These are phyloP conservation scores for Cocos nucifera DNA, from an alignment of 176 grass and related monocot species.

Conservation along the genomic window DNA sequence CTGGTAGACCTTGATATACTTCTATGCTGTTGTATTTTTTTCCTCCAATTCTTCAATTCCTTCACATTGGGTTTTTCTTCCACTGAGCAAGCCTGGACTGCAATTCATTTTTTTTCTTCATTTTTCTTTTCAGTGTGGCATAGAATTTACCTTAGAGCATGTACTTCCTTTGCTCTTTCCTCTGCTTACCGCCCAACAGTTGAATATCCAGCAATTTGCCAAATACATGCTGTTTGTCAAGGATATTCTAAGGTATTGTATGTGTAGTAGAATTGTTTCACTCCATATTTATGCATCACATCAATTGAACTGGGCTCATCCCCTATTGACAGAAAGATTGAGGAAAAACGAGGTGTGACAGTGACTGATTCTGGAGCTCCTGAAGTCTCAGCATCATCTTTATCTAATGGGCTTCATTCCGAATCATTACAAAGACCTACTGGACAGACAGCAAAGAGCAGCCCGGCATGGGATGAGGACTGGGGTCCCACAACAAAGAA, in stretches of 20 bases:
- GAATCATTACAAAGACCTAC: constrained; percentile 28
- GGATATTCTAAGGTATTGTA: constrained; percentile 78
- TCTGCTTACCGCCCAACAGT: constrained; percentile 68
- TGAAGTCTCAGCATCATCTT: constrained; percentile 46
- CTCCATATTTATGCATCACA: neutral
- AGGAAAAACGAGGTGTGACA: constrained; percentile 89
- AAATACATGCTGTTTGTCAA: constrained; percentile 98
- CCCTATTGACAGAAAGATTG: constrained; percentile 71
- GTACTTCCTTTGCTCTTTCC: constrained; percentile 87
- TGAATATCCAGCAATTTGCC: constrained; percentile 97
- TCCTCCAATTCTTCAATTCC: neutral
- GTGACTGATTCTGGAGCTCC: constrained; percentile 48
- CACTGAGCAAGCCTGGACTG: constrained; percentile 6
- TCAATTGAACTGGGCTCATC: constrained; percentile 12
- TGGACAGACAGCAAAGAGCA: constrained; percentile 41
- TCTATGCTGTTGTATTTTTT: neutral
- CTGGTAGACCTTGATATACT: too few species aligned
- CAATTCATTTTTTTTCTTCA: constrained; percentile 2
- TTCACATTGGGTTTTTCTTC: neutral
- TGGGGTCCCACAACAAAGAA: constrained; percentile 69
- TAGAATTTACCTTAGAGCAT: constrained; percentile 79
- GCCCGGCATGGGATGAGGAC: constrained; percentile 81
- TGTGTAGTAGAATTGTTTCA: neutral
- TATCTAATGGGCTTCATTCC: constrained; percentile 58
- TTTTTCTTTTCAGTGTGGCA: constrained; percentile 50